Conservation (phyloP, 495 filamentous ascomycete species). For the Aspergillus olivimuriae region DNA sequence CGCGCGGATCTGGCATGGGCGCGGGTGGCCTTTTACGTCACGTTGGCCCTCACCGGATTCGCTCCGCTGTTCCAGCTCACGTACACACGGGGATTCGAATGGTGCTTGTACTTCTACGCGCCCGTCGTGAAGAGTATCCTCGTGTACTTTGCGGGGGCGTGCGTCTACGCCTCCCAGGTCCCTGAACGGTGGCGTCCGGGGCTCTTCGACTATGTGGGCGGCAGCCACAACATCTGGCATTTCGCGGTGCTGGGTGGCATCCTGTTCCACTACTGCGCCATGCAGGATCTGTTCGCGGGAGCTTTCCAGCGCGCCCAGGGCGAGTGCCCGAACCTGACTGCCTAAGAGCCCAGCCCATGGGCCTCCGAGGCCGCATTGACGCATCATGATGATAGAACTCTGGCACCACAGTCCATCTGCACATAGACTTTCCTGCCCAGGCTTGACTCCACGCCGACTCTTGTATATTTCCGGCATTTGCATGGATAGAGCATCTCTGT, state of each 20-base stretch:
- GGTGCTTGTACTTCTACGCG: conserved; percentile 80
- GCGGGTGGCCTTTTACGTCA: conserved; percentile 86
- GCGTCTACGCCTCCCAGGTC: conserved; percentile 87
- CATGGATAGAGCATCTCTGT: neutral
- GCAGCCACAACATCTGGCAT: conserved; percentile 97
- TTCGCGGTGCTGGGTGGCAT: conserved; percentile 94
- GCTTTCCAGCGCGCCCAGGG: conserved; percentile 69
- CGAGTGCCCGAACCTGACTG: conserved; percentile 42
- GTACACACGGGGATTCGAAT: conserved; percentile 64
- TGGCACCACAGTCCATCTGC: too few relatives aligned
- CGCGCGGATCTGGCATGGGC: conserved; percentile 85
- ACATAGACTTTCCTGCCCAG: conserved; percentile 2
- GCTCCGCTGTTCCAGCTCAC: conserved; percentile 80
- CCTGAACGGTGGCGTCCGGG: conserved; percentile 92
- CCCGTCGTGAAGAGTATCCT: conserved; percentile 77
- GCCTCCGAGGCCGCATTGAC: neutral
- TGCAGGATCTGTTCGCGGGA: conserved; percentile 86
- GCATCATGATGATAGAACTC: neutral
- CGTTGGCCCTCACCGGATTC: conserved; percentile 84
- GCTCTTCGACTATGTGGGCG: conserved; percentile 88
- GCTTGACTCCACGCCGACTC: neutral
- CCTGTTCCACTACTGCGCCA: conserved; percentile 88
- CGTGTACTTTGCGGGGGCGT: conserved; percentile 81
- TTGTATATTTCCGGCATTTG: neutral
- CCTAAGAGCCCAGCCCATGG: neutral